Percentiles rank a stretch among this genome's conserved stretches.
Conservation (phyloP, 2,329 filamentous ascomycete species). For the Talaromyces sp. region DNA sequence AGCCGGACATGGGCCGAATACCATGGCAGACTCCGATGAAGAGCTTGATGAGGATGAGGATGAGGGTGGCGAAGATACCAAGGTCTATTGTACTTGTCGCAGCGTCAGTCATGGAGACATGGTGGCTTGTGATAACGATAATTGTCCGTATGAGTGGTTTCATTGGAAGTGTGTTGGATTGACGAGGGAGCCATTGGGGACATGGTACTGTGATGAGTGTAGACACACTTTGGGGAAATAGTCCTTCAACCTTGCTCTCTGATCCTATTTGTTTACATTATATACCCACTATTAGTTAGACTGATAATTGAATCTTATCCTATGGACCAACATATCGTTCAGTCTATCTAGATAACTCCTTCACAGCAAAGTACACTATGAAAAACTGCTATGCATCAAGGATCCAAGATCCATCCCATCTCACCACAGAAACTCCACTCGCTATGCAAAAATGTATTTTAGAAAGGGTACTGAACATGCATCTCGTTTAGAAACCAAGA, state of each 20-base stretch:
- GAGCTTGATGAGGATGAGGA: conserved; percentile 49
- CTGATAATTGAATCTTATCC: not conserved
- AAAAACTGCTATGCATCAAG: conserved; percentile 1
- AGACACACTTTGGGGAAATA: conserved; percentile 39
- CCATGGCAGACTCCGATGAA: conserved; percentile 31
- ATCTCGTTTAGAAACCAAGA: conserved; percentile 32
- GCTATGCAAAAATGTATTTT: conserved; percentile 4
- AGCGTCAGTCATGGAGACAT: conserved; percentile 62
- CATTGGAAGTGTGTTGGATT: conserved; percentile 63
- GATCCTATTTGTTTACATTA: not conserved
- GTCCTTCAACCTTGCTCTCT: not conserved
- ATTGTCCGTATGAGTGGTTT: conserved; percentile 64
- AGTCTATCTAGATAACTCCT: not conserved
- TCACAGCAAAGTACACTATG: not conserved
- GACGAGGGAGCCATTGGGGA: conserved; percentile 56
- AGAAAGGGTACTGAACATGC: not conserved
- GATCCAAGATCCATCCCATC: not conserved
- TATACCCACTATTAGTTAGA: not conserved
- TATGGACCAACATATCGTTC: not conserved
- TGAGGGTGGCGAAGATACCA: conserved; percentile 55
- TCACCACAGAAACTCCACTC: conserved; percentile 6
- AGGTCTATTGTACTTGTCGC: conserved; percentile 63
- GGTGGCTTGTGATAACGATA: conserved; percentile 64
- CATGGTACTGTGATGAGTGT: conserved; percentile 56
- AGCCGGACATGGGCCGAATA: conserved; percentile 7